Base-by-base conservation (phyloP, 2,329 filamentous ascomycete genomes). In the Rutstroemia sp. region DNA sequence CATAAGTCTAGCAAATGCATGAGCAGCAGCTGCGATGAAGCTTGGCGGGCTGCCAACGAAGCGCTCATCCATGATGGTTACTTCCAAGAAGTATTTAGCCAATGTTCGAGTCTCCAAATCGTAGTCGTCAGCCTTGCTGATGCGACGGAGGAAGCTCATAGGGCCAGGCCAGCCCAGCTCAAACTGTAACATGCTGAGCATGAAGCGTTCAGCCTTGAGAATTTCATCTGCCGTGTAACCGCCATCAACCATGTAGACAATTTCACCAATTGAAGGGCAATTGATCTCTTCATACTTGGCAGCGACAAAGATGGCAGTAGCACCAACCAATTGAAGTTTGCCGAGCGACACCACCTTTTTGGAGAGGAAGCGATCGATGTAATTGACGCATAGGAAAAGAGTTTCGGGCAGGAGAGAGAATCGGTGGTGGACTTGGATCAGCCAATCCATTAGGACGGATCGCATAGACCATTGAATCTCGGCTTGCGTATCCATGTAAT, bases 391-490 rank as follows among this genome's bases (percentile, higher is more conserved):
- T 57, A 97, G 82, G 75, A 96, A 99, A 5, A 99, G 77, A 0
- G 94, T 99, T 77, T 99, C 94, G 0, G 92, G 92, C 8, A 97
- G 82, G 27, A 99, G 81, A 38, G 81, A 83, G 75, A 99, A 99
- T 38, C 94, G 89, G 65, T 86, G 83, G 71, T 99, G 94, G 30
- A 99, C 94, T 71, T 99, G 92, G 48, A 97, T 88, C 45, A 99
- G 79, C 94, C 94, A 99, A 72, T 97, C 94, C 85, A 99, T 95
- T 54, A 99, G 79, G 21, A 97, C 90, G 5, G 91, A 87, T 48
- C 94, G 90, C 94, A 97, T 99, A 2, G 92, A 96, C 94, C 94
- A 99, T 70, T 96, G 90, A 57, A 99, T 95, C 72, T 97, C 92
- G n/a, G 87, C 86, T 71, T 99, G 94, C 63, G 88, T 85, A 61